Conservation (phyloP, 495 filamentous ascomycete species). For the Glarea lozoyensis region DNA sequence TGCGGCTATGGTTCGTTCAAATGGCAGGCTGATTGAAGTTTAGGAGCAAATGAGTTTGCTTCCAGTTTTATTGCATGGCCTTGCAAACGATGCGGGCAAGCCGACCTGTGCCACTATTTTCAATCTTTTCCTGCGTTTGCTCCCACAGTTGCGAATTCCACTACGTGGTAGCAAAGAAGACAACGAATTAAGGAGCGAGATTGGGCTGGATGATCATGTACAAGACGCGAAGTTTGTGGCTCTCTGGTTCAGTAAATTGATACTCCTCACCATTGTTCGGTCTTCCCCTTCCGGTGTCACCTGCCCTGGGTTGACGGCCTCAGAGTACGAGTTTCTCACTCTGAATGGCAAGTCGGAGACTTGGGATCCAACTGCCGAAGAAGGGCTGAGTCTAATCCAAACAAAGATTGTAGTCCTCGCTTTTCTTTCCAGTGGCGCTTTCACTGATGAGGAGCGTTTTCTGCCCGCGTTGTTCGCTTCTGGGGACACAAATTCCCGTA, state of each 20-base stretch:
- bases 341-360: slow-evolving; percentile 55
- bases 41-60: slow-evolving; percentile 60
- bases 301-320: slow-evolving; percentile 62
- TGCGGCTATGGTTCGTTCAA: neutral
- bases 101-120: slow-evolving; percentile 66
- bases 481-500: slow-evolving; percentile 69
- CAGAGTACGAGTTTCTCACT: slow-evolving; percentile 68
- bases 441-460: slow-evolving; percentile 69
- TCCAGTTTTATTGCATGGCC: slow-evolving; percentile 61
- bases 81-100: slow-evolving; percentile 55
- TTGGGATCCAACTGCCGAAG: slow-evolving; percentile 50
- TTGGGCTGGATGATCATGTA: slow-evolving; percentile 51
- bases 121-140: slow-evolving; percentile 69
- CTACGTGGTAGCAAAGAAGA: slow-evolving; percentile 73
- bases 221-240: slow-evolving; percentile 70
- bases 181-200: slow-evolving; percentile 46
- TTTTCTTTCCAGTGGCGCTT: slow-evolving; percentile 77
- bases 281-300: slow-evolving; percentile 18
- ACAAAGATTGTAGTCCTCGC: slow-evolving; percentile 56
- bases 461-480: slow-evolving; percentile 77
- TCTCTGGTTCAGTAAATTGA: slow-evolving; percentile 67
- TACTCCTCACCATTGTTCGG: slow-evolving; percentile 52
- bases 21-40: neutral
- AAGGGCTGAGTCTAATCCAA: slow-evolving; percentile 57
- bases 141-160: slow-evolving; percentile 65